Evolutionary conservation across 2,329 filamentous ascomycete species (phyloP).

Genomic region (Ilyonectria mors-panacis): DNA sequence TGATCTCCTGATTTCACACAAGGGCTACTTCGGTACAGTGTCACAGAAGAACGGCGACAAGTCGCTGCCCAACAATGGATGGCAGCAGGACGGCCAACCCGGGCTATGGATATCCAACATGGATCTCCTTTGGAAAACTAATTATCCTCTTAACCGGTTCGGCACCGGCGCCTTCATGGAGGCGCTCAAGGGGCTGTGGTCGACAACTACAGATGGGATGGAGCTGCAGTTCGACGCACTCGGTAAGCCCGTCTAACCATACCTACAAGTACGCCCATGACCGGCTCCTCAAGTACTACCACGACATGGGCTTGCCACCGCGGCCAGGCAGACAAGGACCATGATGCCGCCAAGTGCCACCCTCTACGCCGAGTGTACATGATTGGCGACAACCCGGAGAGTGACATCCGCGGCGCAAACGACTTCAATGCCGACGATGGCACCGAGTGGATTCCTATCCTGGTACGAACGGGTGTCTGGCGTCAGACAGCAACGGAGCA

Average conservation of each 20-base stretch:
- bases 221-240: slow-evolving; percentile 76
- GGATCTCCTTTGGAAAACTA: slow-evolving; percentile 90
- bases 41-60: slow-evolving; percentile 78
- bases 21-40: slow-evolving; percentile 86
- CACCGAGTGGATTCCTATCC: slow-evolving; percentile 82
- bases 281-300: slow-evolving; percentile 70
- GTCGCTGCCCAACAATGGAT: slow-evolving; percentile 80
- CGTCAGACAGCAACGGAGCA: slow-evolving; percentile 55
- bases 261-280: slow-evolving; percentile 89
- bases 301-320: slow-evolving; percentile 45
- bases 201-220: slow-evolving; percentile 75
- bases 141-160: slow-evolving; percentile 86
- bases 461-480: slow-evolving; percentile 88
- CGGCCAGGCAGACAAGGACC: slow-evolving; percentile 27
- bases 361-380: slow-evolving; percentile 88
- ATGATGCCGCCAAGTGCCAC: slow-evolving; percentile 52
- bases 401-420: slow-evolving; percentile 91
- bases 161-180: slow-evolving; percentile 93
- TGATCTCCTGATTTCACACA: slow-evolving; percentile 84
- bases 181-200: slow-evolving; percentile 86
- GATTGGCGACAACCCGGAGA: slow-evolving; percentile 92
- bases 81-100: slow-evolving; percentile 86
- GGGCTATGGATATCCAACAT: slow-evolving; percentile 90
- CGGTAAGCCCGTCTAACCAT: slow-evolving; percentile 84
- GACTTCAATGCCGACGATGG: slow-evolving; percentile 76